These are phyloP conservation scores for Exophiala mesophila DNA, from an alignment of 2,329 filamentous ascomycete species.

Conservation along the genomic window DNA sequence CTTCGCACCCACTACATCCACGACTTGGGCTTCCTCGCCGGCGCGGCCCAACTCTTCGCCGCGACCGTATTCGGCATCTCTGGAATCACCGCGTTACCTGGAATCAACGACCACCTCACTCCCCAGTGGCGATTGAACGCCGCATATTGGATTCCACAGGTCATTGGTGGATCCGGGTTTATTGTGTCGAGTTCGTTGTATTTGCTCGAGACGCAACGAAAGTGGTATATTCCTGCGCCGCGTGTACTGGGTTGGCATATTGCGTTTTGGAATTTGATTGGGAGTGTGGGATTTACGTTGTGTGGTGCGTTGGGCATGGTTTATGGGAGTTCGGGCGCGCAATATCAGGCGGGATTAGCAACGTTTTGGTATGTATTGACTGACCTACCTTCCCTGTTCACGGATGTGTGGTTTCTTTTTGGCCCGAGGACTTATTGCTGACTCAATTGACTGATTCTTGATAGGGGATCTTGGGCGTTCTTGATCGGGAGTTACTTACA, in stretches of 20 bases:
- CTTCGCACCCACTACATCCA: conserved; percentile 56
- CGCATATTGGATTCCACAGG: conserved; percentile 59
- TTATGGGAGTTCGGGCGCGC: conserved; percentile 35
- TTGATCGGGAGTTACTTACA: conserved; percentile 45
- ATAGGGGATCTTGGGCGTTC: conserved; percentile 36
- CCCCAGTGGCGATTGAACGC: conserved; percentile 45
- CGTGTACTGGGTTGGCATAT: conserved; percentile 62
- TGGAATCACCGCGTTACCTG: conserved; percentile 56
- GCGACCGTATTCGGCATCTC: conserved; percentile 62
- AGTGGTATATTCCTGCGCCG: conserved; percentile 58
- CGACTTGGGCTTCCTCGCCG: conserved; percentile 61
- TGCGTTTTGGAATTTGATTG: conserved; percentile 61
- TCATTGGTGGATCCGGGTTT: conserved; percentile 59
- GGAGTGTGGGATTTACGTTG: conserved; percentile 59
- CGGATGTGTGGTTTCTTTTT: too few relatives aligned
- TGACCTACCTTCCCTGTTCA: neutral
- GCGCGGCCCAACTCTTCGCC: conserved; percentile 51
- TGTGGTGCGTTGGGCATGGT: conserved; percentile 54
- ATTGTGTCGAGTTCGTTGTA: conserved; percentile 55
- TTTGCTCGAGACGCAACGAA: conserved; percentile 61
- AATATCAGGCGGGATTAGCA: conserved; percentile 47
- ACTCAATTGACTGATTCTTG: too few relatives aligned
- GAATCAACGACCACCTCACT: conserved; percentile 48
- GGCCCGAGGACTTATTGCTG: too few relatives aligned
- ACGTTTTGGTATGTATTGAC: conserved; percentile 36